These are phyloP conservation scores for Astrothelium subdiscretum DNA, from an alignment of 495 filamentous ascomycete species.

Conservation along the genomic window DNA sequence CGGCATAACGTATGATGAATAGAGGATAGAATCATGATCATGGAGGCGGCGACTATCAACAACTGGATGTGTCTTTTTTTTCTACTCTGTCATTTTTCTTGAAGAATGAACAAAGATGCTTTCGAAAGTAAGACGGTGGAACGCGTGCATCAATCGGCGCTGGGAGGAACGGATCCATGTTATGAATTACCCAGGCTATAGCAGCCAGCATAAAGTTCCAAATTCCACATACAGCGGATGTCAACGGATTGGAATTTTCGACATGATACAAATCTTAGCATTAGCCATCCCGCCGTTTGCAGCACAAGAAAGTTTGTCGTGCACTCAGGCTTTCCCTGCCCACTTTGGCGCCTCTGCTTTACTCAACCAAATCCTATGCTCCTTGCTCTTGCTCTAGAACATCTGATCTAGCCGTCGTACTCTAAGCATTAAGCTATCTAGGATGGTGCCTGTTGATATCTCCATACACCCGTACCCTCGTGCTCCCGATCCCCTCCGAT, in stretches of 20 bases:
- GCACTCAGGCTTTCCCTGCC: no score
- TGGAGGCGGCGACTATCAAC: background rate
- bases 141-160: background rate
- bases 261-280: no score
- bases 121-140: background rate
- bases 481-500: no score
- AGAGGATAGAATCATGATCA: background rate
- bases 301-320: no score
- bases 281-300: no score
- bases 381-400: no score
- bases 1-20: background rate
- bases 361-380: no score
- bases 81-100: background rate
- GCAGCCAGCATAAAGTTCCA: background rate
- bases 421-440: no score
- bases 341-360: no score
- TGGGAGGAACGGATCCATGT: background rate
- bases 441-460: no score
- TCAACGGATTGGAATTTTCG: background rate
- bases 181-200: background rate
- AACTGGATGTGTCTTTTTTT: background rate
- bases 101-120: background rate
- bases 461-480: no score
- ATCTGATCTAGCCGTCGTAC: no score
- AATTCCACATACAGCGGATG: background rate